These are phyloP conservation scores for Mrakia gelida DNA, from an alignment of 768 basidiomycete species.

Conservation along the genomic window DNA sequence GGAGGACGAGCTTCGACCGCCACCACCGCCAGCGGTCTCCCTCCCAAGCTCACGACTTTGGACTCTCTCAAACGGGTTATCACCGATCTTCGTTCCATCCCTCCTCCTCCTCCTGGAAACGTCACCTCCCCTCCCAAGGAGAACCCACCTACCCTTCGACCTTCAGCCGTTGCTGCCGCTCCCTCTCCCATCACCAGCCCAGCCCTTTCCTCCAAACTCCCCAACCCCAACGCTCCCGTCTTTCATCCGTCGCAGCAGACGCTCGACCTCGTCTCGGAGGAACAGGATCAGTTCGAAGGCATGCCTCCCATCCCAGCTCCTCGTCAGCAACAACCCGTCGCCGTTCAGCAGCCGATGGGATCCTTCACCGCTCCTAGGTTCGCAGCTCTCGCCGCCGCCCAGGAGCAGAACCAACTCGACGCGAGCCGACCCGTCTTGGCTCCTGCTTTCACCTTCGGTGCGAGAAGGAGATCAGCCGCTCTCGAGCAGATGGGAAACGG, in stretches of 20 bases:
- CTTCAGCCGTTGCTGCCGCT: background rate
- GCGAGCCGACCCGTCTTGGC: slow-evolving; percentile 82
- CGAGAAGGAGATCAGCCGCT: slow-evolving; percentile 48
- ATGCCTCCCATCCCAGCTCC: slow-evolving; percentile 59
- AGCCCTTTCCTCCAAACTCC: slow-evolving; percentile 14
- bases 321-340: slow-evolving; percentile 38
- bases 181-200: slow-evolving; percentile 53
- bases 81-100: slow-evolving; percentile 82
- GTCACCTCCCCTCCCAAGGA: slow-evolving; percentile 6
- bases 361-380: slow-evolving; percentile 86
- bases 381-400: slow-evolving; percentile 61
- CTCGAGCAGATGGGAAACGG: slow-evolving; percentile 57
- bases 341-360: slow-evolving; percentile 36
- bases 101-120: slow-evolving; percentile 53
- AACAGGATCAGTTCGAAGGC: slow-evolving; percentile 54
- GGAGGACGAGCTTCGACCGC: background rate
- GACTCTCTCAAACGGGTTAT: slow-evolving; percentile 75
- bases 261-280: slow-evolving; percentile 46
- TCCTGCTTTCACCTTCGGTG: slow-evolving; percentile 87
- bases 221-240: slow-evolving; percentile 57
- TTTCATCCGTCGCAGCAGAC: slow-evolving; percentile 66
- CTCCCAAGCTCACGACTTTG: slow-evolving; percentile 23
- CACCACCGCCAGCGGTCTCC: background rate
- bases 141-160: background rate
- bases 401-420: slow-evolving; percentile 41